phyloP scores from a whole-genome alignment of 2,329 filamentous ascomycete genomes.

The Taxawa tesnikishii region DNA sequence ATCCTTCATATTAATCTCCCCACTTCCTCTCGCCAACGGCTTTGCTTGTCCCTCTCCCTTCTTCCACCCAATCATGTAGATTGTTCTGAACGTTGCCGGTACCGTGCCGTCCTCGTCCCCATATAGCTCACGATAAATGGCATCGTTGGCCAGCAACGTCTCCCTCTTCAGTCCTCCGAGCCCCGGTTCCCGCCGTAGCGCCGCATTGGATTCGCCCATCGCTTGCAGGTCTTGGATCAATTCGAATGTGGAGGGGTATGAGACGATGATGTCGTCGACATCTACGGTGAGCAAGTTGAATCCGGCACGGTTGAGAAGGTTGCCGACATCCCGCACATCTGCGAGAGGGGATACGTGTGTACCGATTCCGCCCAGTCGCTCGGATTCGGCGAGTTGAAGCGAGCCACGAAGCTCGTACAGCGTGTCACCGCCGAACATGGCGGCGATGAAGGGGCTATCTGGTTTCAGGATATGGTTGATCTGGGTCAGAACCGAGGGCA shows the following conservation, averaged over 20 bases:
- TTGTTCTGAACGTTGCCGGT: constrained; percentile 86
- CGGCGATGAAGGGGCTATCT: constrained; percentile 81
- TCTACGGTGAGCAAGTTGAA: constrained; percentile 97
- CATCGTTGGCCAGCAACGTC: constrained; percentile 74
- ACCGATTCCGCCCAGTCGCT: constrained; percentile 80
- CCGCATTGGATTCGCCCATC: constrained; percentile 92
- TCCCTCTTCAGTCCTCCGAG: constrained; percentile 65
- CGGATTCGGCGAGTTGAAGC: constrained; percentile 81
- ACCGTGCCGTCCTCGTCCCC: constrained; percentile 60
- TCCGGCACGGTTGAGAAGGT: constrained; percentile 70
- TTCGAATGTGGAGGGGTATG: constrained; percentile 80
- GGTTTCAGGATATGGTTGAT: constrained; percentile 82
- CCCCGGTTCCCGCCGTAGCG: constrained; percentile 72
- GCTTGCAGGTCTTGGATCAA: constrained; percentile 89
- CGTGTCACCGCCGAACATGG: constrained; percentile 93
- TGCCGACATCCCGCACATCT: constrained; percentile 83
- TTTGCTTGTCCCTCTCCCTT: constrained; percentile 66
- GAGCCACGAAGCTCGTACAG: constrained; percentile 89
- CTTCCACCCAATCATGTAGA: constrained; percentile 99
- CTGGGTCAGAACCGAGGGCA: constrained; percentile 72
- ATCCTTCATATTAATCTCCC: constrained; percentile 80
- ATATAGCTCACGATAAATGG: constrained; percentile 79
- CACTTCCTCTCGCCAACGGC: constrained; percentile 72
- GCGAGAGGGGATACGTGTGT: constrained; percentile 85
- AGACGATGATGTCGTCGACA: constrained; percentile 91